Conservation (phyloP, 2,329 filamentous ascomycete genomes). For the Cordyceps cicadae region DNA sequence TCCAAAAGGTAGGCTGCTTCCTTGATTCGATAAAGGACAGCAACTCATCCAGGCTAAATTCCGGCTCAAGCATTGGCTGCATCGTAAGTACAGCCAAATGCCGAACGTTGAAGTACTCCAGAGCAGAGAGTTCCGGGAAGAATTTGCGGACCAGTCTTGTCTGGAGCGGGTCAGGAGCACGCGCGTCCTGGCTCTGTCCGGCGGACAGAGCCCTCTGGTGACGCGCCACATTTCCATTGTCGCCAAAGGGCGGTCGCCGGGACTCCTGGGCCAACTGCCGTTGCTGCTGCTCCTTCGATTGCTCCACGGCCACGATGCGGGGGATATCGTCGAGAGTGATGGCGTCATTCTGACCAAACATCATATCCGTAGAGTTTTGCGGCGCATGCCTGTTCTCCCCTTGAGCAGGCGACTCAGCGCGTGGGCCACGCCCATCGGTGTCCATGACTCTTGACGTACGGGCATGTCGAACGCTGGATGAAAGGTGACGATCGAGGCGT, state of each 20-base stretch:
- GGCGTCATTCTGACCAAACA: conserved; percentile 83
- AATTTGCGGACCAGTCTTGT: conserved; percentile 63
- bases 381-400: conserved; percentile 34
- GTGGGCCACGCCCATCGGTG: conserved; percentile 48
- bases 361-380: conserved; percentile 61
- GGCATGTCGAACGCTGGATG: conserved; percentile 84
- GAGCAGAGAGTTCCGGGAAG: conserved; percentile 88
- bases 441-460: conserved; percentile 89
- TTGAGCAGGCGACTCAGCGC: conserved; percentile 64
- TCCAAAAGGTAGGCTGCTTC: conserved; percentile 89
- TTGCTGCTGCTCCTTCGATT: conserved; percentile 74
- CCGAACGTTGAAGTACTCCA: conserved; percentile 96
- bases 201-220: conserved; percentile 56
- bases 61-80: conserved; percentile 80
- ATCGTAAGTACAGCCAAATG: conserved; percentile 92
- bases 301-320: conserved; percentile 88
- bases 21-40: conserved; percentile 87
- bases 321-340: conserved; percentile 94
- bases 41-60: conserved; percentile 91
- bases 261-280: conserved; percentile 49
- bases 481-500: conserved; percentile 86
- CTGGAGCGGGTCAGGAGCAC: conserved; percentile 44
- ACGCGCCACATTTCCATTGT: conserved; percentile 49
- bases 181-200: conserved; percentile 42
- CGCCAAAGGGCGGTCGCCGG: conserved; percentile 46